phyloP scores from a whole-genome alignment of 805 yeast genomes.

The Ogataea corticis region DNA sequence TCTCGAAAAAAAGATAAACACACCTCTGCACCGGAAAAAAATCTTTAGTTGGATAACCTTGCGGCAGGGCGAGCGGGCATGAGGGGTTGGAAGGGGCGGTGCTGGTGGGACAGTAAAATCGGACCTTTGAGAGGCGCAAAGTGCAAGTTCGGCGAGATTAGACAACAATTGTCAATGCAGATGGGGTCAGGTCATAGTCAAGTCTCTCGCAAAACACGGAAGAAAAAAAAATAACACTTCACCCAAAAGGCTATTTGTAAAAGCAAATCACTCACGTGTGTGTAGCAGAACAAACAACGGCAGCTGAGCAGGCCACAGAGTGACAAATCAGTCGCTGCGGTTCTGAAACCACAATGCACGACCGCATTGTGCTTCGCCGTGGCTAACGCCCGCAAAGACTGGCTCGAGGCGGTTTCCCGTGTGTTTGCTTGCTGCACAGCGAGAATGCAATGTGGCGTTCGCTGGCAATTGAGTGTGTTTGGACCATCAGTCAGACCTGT shows the following conservation, averaged over 20 bases:
- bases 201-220: background rate
- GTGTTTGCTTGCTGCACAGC: conserved; percentile 7
- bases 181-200: background rate
- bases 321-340: background rate
- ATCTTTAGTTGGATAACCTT: background rate
- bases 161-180: background rate
- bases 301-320: background rate
- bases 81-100: background rate
- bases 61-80: conserved; percentile 1
- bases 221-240: conserved; percentile 5
- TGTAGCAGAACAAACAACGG: background rate
- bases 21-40: conserved; percentile 11
- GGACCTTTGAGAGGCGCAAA: background rate
- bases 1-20: background rate
- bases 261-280: conserved; percentile 1
- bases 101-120: background rate
- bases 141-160: background rate
- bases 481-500: background rate
- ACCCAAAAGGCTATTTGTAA: conserved; percentile 4
- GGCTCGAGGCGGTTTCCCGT: conserved; percentile 1
- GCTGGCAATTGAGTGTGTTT: conserved; percentile 1
- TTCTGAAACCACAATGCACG: background rate
- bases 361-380: background rate
- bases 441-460: background rate
- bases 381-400: conserved; percentile 2